A percentile compares a stretch with the other conserved stretches of the same genome.
phyloP scores from a whole-genome alignment of 441 rosid species.

The Populus hybrid region DNA sequence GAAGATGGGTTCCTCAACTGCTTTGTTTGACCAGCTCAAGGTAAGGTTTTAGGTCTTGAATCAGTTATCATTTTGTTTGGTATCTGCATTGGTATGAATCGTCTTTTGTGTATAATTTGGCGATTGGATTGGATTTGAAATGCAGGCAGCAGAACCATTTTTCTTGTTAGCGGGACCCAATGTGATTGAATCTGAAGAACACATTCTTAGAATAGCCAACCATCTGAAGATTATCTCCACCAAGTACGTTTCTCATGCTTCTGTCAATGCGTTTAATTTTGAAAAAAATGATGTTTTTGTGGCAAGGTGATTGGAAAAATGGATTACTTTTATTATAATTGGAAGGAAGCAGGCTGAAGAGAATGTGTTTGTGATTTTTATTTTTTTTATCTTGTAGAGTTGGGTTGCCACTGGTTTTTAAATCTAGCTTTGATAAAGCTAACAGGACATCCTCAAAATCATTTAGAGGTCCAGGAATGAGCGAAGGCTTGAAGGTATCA shows the following conservation, averaged over 20 bases:
- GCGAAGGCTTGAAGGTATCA: constrained; percentile 76
- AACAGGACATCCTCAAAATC: constrained; percentile 85
- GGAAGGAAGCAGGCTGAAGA: background rate
- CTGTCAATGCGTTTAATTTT: background rate
- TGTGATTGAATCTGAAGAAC: constrained; percentile 94
- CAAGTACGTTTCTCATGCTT: constrained; percentile 42
- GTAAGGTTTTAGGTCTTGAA: constrained; percentile 21
- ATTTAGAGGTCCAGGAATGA: constrained; percentile 89
- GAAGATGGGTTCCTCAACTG: constrained; percentile 47
- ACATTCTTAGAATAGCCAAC: constrained; percentile 65
- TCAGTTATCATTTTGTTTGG: background rate
- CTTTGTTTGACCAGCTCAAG: constrained; percentile 61
- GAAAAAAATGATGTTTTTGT: background rate
- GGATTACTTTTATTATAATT: background rate
- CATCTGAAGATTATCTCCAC: constrained; percentile 58
- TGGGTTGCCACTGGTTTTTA: constrained; percentile 78
- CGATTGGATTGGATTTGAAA: constrained; percentile 15
- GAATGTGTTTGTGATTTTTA: too few species aligned
- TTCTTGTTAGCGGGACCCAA: constrained; percentile 89
- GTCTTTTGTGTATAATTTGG: background rate
- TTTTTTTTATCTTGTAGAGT: constrained; percentile 39
- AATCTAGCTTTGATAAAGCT: constrained; percentile 96
- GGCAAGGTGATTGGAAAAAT: background rate
- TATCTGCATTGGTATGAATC: background rate
- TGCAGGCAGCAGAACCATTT: constrained; percentile 74